Evolutionary conservation across 83 land plant species (phyloP), one percentile per base, ranked within the genome.

Genomic region (Diphasiastrum complanatum): DNA sequence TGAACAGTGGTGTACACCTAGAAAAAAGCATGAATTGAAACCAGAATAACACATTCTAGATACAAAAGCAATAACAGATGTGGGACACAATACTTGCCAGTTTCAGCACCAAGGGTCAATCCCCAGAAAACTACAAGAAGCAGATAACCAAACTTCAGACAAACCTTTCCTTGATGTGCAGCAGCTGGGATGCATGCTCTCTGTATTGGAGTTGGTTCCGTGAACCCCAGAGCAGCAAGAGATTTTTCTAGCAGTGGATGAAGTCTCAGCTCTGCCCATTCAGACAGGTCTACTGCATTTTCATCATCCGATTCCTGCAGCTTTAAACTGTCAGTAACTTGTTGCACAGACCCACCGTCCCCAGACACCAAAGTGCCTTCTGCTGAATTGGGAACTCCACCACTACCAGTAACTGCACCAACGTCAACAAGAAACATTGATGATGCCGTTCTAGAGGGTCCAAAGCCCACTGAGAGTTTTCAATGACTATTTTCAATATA

Each of bases 81-180:
- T n/a, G n/a, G n/a, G n/a, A n/a, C n/a, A n/a, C n/a, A n/a, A n/a
- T n/a, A n/a, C n/a, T n/a, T n/a, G n/a, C n/a, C n/a, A n/a, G n/a
- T n/a, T n/a, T n/a, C n/a, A n/a, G n/a, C n/a, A n/a, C n/a, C n/a
- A n/a, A n/a, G n/a, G n/a, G n/a, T n/a, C n/a, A n/a, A n/a, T n/a
- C n/a, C n/a, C n/a, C n/a, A n/a, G n/a, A n/a, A n/a, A n/a, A n/a
- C n/a, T n/a, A n/a, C n/a, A n/a, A n/a, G n/a, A n/a, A n/a, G n/a
- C n/a, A n/a, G n/a, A n/a, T n/a, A n/a, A n/a, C n/a, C n/a, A n/a
- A n/a, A n/a, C n/a, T n/a, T n/a, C n/a, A n/a, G n/a, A 71, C 67
- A 23, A 33, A 89, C 99, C 99, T 89, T 93, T 52, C 99, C 99
- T 67, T 83, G 87, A 73, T 89, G 89, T 53, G 99, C 99, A 64